Percentiles rank a stretch among this genome's conserved stretches.
phyloP scores from a whole-genome alignment of 352 stramenopile genomes.

The Sclerospora graminicola region DNA sequence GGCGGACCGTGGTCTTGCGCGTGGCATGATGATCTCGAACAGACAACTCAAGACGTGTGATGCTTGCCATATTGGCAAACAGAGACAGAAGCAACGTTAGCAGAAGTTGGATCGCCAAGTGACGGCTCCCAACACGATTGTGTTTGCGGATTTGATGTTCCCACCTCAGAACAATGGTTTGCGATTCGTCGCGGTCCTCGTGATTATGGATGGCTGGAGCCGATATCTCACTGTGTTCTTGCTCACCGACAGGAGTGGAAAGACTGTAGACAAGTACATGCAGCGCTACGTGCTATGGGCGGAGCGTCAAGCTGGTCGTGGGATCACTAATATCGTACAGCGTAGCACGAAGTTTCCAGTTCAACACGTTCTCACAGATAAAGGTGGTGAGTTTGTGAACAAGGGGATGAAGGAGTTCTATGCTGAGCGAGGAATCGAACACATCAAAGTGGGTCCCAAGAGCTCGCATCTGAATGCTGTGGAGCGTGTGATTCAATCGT shows the following conservation, averaged over 20 bases:
- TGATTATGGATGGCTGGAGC: conserved; percentile 5
- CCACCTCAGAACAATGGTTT: conserved; percentile 1
- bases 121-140: conserved; percentile 1
- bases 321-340: conserved; percentile 7
- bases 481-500: conserved; percentile 1
- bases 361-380: neutral
- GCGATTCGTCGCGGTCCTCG: neutral
- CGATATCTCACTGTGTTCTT: conserved; percentile 1
- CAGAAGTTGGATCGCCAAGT: conserved; percentile 1
- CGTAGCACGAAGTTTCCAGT: neutral
- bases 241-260: neutral
- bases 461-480: conserved; percentile 2
- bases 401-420: neutral
- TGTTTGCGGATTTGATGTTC: conserved; percentile 3
- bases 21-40: neutral
- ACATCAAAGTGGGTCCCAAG: conserved; percentile 4
- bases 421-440: neutral
- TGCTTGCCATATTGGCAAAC: conserved; percentile 3
- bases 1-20: neutral
- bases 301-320: conserved; percentile 1
- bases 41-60: neutral
- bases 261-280: conserved; percentile 1
- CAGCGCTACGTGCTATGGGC: conserved; percentile 4
- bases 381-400: neutral
- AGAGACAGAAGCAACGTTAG: neutral